Evolutionary conservation across 768 basidiomycete genomes (phyloP).

Genomic region (Podaxis mareebaensis): DNA sequence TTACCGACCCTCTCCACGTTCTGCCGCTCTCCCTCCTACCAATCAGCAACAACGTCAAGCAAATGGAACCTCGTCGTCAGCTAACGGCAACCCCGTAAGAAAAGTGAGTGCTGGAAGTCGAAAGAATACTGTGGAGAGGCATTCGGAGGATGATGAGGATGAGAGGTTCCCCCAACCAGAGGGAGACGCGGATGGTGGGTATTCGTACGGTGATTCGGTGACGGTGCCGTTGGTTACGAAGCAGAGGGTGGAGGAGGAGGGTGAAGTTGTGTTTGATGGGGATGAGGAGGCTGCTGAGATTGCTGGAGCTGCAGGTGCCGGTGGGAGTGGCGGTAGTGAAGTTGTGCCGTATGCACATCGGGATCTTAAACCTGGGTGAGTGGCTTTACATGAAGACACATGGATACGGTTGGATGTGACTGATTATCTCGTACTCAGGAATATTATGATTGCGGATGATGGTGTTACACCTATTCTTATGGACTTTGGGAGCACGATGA

Average conservation of each 20-base stretch:
- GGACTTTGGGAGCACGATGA: constrained; percentile 94
- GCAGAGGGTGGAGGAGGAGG: constrained; percentile 49
- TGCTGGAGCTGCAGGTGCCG: constrained; percentile 31
- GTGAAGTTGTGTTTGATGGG: constrained; percentile 74
- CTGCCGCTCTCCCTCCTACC: constrained; percentile 31
- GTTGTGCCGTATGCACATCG: constrained; percentile 92
- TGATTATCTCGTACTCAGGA: constrained; percentile 45
- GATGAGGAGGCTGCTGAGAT: constrained; percentile 67
- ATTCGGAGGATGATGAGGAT: constrained; percentile 61
- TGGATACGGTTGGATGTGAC: not conserved
- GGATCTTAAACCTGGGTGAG: constrained; percentile 94
- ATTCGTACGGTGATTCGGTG: constrained; percentile 56
- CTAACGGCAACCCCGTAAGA: constrained; percentile 18
- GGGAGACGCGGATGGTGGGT: constrained; percentile 72
- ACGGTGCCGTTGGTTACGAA: constrained; percentile 64
- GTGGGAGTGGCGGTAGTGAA: constrained; percentile 45
- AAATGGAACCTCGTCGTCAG: constrained; percentile 4
- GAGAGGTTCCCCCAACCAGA: constrained; percentile 77
- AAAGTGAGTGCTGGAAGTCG: constrained; percentile 13
- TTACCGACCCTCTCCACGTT: constrained; percentile 57
- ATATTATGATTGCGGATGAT: constrained; percentile 96
- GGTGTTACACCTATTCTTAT: constrained; percentile 87
- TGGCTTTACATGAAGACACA: constrained; percentile 12
- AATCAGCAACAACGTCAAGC: not conserved
- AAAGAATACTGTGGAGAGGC: constrained; percentile 26